phyloP scores from a whole-genome alignment of 2,329 filamentous ascomycete species.

The Talaromyces sp. region DNA sequence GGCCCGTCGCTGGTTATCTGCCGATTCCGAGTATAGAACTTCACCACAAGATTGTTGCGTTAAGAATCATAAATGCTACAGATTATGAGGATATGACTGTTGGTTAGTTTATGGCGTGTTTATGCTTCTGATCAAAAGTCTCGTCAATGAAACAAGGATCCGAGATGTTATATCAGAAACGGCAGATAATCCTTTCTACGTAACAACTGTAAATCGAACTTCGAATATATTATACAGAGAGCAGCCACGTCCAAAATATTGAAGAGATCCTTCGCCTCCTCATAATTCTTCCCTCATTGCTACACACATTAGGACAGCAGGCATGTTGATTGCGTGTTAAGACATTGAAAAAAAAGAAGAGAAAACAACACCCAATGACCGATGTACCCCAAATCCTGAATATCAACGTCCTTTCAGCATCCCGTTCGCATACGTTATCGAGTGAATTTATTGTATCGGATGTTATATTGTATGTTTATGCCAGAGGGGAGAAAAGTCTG shows the following conservation, averaged over 20 bases:
- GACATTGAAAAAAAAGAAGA: not conserved
- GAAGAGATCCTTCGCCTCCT: not conserved
- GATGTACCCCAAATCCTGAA: not conserved
- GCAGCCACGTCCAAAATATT: not conserved
- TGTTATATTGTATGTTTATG: slow-evolving; percentile 23
- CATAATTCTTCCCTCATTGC: not conserved
- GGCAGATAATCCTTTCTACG: not conserved
- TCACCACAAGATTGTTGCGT: not conserved
- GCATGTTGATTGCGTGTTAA: not conserved
- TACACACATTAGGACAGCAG: not conserved
- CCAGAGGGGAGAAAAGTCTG: slow-evolving; percentile 42
- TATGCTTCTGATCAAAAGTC: not conserved
- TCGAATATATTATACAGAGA: not conserved
- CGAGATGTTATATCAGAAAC: not conserved
- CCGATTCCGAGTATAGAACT: not conserved
- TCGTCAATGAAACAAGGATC: not conserved
- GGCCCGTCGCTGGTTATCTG: not conserved
- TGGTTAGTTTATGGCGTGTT: not conserved
- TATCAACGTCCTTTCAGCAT: not conserved
- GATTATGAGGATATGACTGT: not conserved
- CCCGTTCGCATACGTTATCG: not conserved
- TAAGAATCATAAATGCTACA: not conserved
- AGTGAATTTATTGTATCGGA: not conserved
- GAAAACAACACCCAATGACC: not conserved
- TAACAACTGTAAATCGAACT: not conserved